Conservation (phyloP, 768 basidiomycete species). For the Cystobasidium onofrii region DNA sequence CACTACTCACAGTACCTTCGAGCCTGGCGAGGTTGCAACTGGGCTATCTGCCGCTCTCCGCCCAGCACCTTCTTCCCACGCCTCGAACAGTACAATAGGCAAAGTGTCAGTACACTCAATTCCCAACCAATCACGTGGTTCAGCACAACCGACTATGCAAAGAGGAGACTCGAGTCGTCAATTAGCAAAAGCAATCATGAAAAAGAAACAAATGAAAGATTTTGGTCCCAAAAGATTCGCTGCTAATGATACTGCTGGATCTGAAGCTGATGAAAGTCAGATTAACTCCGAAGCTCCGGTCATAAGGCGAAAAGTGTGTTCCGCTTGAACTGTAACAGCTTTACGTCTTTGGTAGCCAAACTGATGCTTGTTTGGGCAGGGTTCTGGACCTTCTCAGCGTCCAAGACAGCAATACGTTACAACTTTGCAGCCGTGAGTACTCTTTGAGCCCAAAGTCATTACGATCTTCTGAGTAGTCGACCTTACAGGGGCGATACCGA, state of each 20-base stretch:
- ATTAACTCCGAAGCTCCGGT: slow-evolving; percentile 22
- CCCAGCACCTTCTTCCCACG: slow-evolving; percentile 18
- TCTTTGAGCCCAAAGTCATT: background rate
- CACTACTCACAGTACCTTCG: background rate
- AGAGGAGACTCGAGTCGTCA: background rate
- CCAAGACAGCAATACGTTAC: slow-evolving; percentile 24
- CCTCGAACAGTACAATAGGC: slow-evolving; percentile 22
- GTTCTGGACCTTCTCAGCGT: background rate
- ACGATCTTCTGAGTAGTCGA: background rate
- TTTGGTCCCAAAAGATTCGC: slow-evolving; percentile 8
- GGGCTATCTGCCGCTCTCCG: background rate
- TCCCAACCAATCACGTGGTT: background rate
- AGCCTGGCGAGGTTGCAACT: background rate
- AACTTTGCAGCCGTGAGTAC: slow-evolving; percentile 18
- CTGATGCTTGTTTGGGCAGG: too few species aligned
- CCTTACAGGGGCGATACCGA: slow-evolving; percentile 3
- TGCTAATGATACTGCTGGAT: slow-evolving; percentile 19
- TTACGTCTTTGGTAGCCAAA: too few species aligned
- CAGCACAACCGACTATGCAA: background rate
- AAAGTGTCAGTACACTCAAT: background rate
- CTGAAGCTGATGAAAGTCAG: slow-evolving; percentile 28
- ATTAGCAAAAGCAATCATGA: background rate
- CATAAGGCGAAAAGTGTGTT: slow-evolving; percentile 6
- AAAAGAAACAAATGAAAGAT: slow-evolving; percentile 13
- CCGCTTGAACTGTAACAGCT: background rate